Evolutionary conservation across 2,329 filamentous ascomycete genomes (phyloP), one percentile per base, ranked within the genome.

Genomic region (Ciborinia camelliae): DNA sequence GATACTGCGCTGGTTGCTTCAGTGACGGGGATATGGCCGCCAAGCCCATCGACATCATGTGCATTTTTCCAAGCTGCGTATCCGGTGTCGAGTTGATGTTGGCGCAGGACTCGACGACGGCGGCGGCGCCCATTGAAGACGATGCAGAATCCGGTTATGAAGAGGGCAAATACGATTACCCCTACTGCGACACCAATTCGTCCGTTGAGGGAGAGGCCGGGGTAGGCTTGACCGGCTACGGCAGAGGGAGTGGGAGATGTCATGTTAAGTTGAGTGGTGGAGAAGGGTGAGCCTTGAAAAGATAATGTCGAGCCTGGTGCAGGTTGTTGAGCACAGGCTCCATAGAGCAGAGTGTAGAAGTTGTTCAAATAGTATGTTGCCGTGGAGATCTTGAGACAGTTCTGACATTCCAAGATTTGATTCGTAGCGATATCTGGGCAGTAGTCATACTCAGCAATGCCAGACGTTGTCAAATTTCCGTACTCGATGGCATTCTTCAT

Each of bases 121-220:
- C 82, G 79, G 12, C 84, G 81, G 66, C 81, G 85, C 3, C 86
- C 86, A 45, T 80, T 81, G 73, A 81, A 81, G 23, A 89, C 78
- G 61, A 88, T 79, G 63, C 76, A 78, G 71, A 80, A 83, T 12
- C 86, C 86, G 10, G 77, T 68, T 1, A 82, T 15, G 9, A 76
- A 72, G 3, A 88, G 77, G 4, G 86, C 20, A 0, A 83, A 61
- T 8, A 80, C 77, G 0, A 87, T 68, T 0, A 77, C 80, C 6
- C 80, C 85, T 28, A 84, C 77, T 18, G 80, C 83, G 60, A 88
- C 83, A 67, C 85, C 86, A 0, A 86, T 84, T 63, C 85, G 84
- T 15, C 79, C 82, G 5, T 81, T 83, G 1, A 87, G 76, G 2
- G 75, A 79, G 9, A 88, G 72, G 0, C 82, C 78, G 0, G 50